These are phyloP conservation scores for Eimeria brunetti DNA, from an alignment of 169 alveolate species.

Conservation along the genomic window DNA sequence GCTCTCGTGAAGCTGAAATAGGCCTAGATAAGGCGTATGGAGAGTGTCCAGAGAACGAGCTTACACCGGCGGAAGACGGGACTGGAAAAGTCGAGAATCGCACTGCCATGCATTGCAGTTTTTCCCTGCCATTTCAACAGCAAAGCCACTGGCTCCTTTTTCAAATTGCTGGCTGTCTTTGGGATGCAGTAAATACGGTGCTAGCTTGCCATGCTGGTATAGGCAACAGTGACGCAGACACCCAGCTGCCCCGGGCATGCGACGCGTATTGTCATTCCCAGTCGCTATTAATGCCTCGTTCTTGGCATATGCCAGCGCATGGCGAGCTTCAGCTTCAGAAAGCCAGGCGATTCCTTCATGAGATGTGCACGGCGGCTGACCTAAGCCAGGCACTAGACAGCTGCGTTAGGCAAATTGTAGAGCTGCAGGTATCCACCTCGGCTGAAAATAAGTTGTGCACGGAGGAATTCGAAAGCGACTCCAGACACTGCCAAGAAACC, in stretches of 20 bases:
- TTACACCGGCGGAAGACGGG: background rate
- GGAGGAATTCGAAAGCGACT: background rate
- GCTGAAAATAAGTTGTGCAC: background rate
- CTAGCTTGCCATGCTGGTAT: background rate
- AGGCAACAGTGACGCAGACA: background rate
- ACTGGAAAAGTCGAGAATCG: background rate
- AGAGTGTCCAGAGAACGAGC: background rate
- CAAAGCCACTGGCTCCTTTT: constrained; percentile 56
- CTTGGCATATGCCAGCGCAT: background rate
- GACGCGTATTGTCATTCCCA: background rate
- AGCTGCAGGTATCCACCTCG: background rate
- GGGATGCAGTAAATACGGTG: constrained; percentile 9
- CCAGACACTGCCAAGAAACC: background rate
- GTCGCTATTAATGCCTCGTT: constrained; percentile 16
- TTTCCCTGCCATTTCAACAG: constrained; percentile 27
- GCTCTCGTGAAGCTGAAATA: background rate
- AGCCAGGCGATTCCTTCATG: background rate
- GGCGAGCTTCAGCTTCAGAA: constrained; percentile 20
- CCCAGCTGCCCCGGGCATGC: background rate
- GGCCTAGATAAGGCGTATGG: background rate
- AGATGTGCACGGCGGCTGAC: background rate
- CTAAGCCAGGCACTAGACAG: constrained; percentile 32
- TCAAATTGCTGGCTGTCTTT: constrained; percentile 38
- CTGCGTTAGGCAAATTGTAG: constrained; percentile 56
- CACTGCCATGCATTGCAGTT: background rate